phyloP scores from a whole-genome alignment of 2,329 filamentous ascomycete species.

The Colletotrichum brevisporum region DNA sequence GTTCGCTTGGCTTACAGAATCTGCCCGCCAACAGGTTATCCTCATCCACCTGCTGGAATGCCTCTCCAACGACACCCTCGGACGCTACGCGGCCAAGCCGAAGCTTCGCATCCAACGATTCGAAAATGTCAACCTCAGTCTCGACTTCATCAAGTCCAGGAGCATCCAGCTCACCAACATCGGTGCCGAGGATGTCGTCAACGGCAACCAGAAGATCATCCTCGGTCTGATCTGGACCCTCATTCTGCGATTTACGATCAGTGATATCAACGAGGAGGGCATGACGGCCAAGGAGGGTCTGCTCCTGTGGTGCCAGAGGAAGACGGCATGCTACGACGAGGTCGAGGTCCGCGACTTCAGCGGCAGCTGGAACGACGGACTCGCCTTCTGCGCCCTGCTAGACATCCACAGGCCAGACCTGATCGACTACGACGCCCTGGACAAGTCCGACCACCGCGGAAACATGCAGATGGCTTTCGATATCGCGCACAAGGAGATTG shows the following conservation, averaged over 20 bases:
- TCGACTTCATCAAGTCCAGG: conserved; percentile 91
- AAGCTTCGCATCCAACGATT: conserved; percentile 97
- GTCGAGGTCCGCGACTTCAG: conserved; percentile 97
- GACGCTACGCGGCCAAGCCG: conserved; percentile 95
- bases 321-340: conserved; percentile 98
- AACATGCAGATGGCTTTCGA: conserved; percentile 99
- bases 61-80: conserved; percentile 92
- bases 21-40: conserved; percentile 73
- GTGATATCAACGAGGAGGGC: conserved; percentile 97
- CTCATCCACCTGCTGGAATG: conserved; percentile 98
- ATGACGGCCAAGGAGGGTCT: conserved; percentile 98
- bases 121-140: conserved; percentile 96
- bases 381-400: conserved; percentile 95
- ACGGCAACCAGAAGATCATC: conserved; percentile 98
- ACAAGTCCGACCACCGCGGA: conserved; percentile 93
- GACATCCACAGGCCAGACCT: conserved; percentile 98
- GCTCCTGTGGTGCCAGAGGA: conserved; percentile 96
- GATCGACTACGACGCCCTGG: conserved; percentile 95
- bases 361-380: conserved; percentile 94
- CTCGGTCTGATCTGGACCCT: conserved; percentile 98
- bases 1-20: conserved; percentile 42
- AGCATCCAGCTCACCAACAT: conserved; percentile 99
- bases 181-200: conserved; percentile 96
- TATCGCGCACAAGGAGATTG: conserved; percentile 95
- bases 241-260: conserved; percentile 98